phyloP scores from a whole-genome alignment of 495 filamentous ascomycete species.

The Parmelia sp. region DNA sequence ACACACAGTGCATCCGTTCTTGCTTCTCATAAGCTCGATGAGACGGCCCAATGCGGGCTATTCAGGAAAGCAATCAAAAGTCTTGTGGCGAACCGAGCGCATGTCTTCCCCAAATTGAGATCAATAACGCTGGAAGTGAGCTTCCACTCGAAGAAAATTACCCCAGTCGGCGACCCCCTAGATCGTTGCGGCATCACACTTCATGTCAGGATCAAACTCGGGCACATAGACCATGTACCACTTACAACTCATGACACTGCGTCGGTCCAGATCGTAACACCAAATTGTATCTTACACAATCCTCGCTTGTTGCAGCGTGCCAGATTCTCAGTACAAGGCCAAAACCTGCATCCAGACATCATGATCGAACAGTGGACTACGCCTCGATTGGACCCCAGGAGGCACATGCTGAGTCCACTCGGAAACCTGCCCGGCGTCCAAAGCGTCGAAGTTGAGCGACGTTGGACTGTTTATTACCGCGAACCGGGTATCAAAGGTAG shows the following conservation, averaged over 20 bases:
- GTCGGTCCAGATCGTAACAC: not conserved
- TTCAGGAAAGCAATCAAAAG: not conserved
- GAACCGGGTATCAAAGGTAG: not conserved
- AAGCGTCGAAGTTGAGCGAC: slow-evolving; percentile 12
- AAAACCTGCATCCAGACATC: not conserved
- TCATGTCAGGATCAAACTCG: slow-evolving; percentile 11
- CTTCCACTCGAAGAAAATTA: not conserved
- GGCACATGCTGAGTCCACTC: slow-evolving; percentile 12
- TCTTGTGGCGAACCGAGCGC: not conserved
- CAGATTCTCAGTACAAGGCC: not conserved
- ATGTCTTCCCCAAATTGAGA: not conserved
- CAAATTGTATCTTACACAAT: not conserved
- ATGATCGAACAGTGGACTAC: not conserved
- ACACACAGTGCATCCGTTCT: not conserved
- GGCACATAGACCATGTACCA: too few species aligned
- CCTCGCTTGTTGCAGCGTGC: not conserved
- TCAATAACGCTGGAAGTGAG: slow-evolving; percentile 7
- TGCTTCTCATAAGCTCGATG: not conserved
- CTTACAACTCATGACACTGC: not conserved
- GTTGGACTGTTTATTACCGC: slow-evolving; percentile 6
- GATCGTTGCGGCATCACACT: slow-evolving; percentile 11
- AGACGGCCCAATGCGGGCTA: slow-evolving; percentile 8
- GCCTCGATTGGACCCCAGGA: slow-evolving; percentile 6
- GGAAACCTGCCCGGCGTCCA: not conserved
- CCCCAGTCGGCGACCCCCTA: not conserved